A percentile compares a stretch with the other conserved stretches of the same genome.
Conservation (phyloP, 441 rosid genomes). For the Corymbia calophylla region DNA sequence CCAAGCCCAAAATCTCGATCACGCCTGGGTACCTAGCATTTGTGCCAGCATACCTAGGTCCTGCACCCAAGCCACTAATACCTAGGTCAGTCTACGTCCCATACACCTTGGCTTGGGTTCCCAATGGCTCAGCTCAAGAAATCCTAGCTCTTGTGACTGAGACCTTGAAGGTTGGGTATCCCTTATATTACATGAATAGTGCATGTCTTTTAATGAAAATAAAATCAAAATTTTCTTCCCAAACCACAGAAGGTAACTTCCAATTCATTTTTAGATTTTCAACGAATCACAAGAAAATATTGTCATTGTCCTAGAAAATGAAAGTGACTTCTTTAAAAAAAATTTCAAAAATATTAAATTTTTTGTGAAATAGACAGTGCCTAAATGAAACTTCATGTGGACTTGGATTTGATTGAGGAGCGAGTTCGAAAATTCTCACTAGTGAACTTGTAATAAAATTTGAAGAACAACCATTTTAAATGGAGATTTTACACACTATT, state of each 20-base stretch:
- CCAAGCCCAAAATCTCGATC: background rate
- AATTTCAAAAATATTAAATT: background rate
- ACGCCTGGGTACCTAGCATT: no score
- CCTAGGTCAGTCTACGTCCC: background rate
- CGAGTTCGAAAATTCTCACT: background rate
- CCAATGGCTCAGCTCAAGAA: background rate
- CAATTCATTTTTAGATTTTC: background rate
- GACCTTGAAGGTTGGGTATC: background rate
- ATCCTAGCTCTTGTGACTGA: background rate
- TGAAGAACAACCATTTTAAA: background rate
- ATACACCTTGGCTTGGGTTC: background rate
- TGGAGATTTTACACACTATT: background rate
- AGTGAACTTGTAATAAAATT: background rate
- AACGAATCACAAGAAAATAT: accelerated
- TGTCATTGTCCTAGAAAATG: background rate
- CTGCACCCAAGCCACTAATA: background rate
- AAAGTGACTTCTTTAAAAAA: background rate
- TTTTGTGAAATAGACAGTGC: background rate
- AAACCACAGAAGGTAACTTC: no score
- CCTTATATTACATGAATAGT: background rate
- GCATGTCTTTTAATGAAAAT: background rate
- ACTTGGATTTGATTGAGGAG: background rate
- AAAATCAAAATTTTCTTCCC: background rate
- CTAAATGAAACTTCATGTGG: background rate
- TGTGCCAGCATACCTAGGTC: accelerated